Base-by-base conservation (phyloP, 352 stramenopile genomes). In the Plasmopara halstedii region DNA sequence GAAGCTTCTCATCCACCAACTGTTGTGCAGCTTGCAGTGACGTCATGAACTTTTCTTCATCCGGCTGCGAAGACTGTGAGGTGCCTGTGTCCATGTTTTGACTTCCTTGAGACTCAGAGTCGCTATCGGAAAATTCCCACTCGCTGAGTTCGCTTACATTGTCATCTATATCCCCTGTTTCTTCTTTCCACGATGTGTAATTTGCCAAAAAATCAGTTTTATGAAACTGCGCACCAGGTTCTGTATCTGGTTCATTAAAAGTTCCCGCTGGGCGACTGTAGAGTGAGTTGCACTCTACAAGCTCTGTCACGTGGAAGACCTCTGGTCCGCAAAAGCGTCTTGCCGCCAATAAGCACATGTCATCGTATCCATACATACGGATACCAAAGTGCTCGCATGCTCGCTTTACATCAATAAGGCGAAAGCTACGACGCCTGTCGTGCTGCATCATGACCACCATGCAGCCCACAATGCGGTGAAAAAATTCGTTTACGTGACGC, bases 341-440 rank as follows among this genome's bases (percentile, higher is more conserved):
- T 35, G 40, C 57, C 17, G 38, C 58, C 19, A 90, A 38, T 36
- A 71, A 38, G 46, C 73, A 85, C 56, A 85, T 65, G 39, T 90
- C 78, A 50, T 89, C 76, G 54, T 86, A 89, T 36, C 81, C 81
- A 33, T 93, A 93, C 44, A 93, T 46, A 5, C 61, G 59, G 39
- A 89, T 85, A 10, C 75, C 76, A 32, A 81, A 74, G 40, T 81
- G 55, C 20, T 67, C 60, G 22, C 72, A 89, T 6, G 76, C 70
- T 10, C 57, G 65, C 51, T 89, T 57, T 25, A 90, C 78, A 29
- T 93, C 71, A n/a, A 72, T 52, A 14, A 89, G 55, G 8, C 57
- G 58, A 34, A 90, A 69, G 39, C 41, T 70, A 18, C 59, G 43
- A 26, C 76, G 59, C 0, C 51, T 39, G 43, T 77, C 60, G 40